Percentiles rank a stretch among this genome's conserved stretches.
Evolutionary conservation across 2,329 filamentous ascomycete species (phyloP).

Genomic region (Penicillium sp.): DNA sequence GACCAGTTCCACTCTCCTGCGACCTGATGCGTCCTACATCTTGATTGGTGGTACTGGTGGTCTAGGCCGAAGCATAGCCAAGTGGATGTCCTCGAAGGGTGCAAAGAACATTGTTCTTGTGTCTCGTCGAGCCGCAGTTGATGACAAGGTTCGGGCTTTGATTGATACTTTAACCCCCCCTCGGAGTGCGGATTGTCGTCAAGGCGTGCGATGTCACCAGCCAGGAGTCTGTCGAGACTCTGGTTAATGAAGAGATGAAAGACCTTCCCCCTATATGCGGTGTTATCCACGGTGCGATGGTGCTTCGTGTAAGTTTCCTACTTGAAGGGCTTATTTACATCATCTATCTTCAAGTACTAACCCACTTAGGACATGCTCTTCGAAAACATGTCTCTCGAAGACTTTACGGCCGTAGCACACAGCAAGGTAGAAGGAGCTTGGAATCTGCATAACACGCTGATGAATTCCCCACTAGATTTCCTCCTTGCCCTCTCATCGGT

Average conservation of each 20-base stretch:
- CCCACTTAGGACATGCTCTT: conserved; percentile 28
- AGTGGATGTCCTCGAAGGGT: conserved; percentile 51
- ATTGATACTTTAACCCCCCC: conserved; percentile 14
- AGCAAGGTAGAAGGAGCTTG: conserved; percentile 27
- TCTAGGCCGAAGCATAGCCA: conserved; percentile 54
- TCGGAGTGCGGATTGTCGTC: conserved; percentile 20
- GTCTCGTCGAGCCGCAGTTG: conserved; percentile 44
- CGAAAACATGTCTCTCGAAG: conserved; percentile 29
- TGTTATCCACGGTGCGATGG: conserved; percentile 49
- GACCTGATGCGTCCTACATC: conserved; percentile 44
- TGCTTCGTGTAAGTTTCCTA: conserved; percentile 31
- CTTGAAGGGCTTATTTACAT: background rate
- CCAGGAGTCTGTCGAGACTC: conserved; percentile 28
- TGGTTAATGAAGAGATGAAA: conserved; percentile 21
- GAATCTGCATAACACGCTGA: conserved; percentile 30
- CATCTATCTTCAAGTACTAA: conserved; percentile 5
- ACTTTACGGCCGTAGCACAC: conserved; percentile 19
- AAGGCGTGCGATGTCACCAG: conserved; percentile 36
- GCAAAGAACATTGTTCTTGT: conserved; percentile 54
- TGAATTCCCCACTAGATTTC: conserved; percentile 22
- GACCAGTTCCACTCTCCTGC: conserved; percentile 35
- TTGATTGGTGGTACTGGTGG: conserved; percentile 58
- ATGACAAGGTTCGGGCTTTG: conserved; percentile 17
- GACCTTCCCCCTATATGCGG: conserved; percentile 40
- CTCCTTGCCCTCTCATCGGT: conserved; percentile 30